Evolutionary conservation across 2,329 filamentous ascomycete genomes (phyloP).

Genomic region (Cladosporium sphaerospermum): DNA sequence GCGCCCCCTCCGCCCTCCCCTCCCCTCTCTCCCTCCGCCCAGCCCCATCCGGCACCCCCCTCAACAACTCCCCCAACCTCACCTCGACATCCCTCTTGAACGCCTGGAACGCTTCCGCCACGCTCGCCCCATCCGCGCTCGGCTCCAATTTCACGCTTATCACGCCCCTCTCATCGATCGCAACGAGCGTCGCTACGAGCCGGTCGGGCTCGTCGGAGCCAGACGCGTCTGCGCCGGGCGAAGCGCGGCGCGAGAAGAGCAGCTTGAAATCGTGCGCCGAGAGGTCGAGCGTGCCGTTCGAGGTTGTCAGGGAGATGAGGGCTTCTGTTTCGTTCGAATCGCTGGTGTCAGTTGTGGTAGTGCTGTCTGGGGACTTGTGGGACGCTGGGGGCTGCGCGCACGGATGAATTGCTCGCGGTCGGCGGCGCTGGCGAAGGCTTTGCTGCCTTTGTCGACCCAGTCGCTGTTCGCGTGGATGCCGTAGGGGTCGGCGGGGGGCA

Average conservation of each 20-base stretch:
- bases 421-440: constrained; percentile 12
- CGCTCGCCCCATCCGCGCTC: constrained; percentile 15
- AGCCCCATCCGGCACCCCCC: constrained; percentile 15
- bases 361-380: neutral
- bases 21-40: neutral
- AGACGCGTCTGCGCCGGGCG: neutral
- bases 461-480: constrained; percentile 4
- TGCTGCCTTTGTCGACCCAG: constrained; percentile 10
- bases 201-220: constrained; percentile 5
- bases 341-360: neutral
- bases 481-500: neutral
- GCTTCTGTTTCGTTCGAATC: constrained; percentile 10
- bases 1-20: neutral
- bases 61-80: constrained; percentile 17
- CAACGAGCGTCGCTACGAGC: constrained; percentile 21
- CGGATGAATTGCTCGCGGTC: constrained; percentile 18
- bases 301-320: constrained; percentile 15
- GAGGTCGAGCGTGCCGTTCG: constrained; percentile 17
- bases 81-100: constrained; percentile 22
- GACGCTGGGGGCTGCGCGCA: neutral
- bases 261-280: constrained; percentile 20
- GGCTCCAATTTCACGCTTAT: constrained; percentile 23
- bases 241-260: constrained; percentile 18
- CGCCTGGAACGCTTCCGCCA: constrained; percentile 19
- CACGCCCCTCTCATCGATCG: constrained; percentile 14